A percentile compares a stretch with the other conserved stretches of the same genome.
These are phyloP conservation scores for Pholiota conissans DNA, from an alignment of 768 basidiomycete genomes.

Conservation along the genomic window DNA sequence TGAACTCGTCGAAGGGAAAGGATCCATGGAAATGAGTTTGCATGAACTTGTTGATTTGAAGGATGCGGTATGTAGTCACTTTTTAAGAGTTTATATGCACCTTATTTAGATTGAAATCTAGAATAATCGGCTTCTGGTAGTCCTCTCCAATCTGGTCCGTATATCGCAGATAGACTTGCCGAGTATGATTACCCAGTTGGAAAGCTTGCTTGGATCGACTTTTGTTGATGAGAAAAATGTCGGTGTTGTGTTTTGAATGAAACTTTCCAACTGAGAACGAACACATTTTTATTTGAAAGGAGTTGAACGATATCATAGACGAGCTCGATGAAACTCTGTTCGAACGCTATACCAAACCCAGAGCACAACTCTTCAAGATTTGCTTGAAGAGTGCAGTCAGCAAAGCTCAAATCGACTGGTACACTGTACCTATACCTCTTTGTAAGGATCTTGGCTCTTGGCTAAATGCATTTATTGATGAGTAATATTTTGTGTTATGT, in stretches of 20 bases:
- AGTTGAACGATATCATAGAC: slow-evolving; percentile 71
- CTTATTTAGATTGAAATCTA: slow-evolving; percentile 26
- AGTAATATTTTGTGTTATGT: background rate
- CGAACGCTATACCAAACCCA: slow-evolving; percentile 81
- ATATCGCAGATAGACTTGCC: slow-evolving; percentile 71
- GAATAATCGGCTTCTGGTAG: slow-evolving; percentile 84
- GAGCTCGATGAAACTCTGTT: slow-evolving; percentile 88
- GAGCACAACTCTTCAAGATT: slow-evolving; percentile 56
- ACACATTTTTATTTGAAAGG: slow-evolving; percentile 36
- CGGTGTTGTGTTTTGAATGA: background rate
- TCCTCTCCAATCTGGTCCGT: slow-evolving; percentile 84
- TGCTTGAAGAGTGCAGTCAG: slow-evolving; percentile 81
- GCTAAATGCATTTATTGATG: background rate
- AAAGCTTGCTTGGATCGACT: slow-evolving; percentile 67
- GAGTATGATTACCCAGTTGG: slow-evolving; percentile 76
- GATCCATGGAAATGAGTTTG: slow-evolving; percentile 39
- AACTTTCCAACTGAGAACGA: slow-evolving; percentile 8
- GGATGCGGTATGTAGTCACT: slow-evolving; percentile 49
- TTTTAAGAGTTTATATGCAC: background rate
- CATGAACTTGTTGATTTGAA: slow-evolving; percentile 60
- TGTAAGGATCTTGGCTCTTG: slow-evolving; percentile 44
- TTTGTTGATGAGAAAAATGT: slow-evolving; percentile 74
- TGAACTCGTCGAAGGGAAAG: slow-evolving; percentile 23
- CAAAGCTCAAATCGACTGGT: slow-evolving; percentile 84
- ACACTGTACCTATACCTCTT: slow-evolving; percentile 83